phyloP scores from a whole-genome alignment of 1,284 basidiomycete species.

The Cystobasidiaceae sp. region DNA sequence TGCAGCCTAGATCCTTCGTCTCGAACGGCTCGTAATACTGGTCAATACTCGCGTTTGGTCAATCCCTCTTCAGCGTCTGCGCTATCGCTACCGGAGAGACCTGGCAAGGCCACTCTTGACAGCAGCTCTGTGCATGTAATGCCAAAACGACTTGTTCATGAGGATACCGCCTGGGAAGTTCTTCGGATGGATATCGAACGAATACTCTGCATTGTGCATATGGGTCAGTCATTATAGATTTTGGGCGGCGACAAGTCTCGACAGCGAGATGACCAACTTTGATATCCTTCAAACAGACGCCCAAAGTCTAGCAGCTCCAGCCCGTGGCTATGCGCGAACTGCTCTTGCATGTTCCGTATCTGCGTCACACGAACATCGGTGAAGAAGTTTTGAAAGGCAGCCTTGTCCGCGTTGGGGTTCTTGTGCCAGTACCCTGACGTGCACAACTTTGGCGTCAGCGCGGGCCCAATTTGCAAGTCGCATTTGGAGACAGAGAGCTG shows the following conservation, averaged over 20 bases:
- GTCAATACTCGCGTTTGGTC: no score
- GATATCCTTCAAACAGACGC: constrained; percentile 41
- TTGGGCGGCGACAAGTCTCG: background rate
- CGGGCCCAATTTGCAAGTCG: background rate
- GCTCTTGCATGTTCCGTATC: constrained; percentile 41
- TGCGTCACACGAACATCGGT: constrained; percentile 40
- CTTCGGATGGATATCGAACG: constrained; percentile 7
- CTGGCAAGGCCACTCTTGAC: background rate
- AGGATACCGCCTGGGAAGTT: constrained; percentile 9
- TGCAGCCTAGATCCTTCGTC: no score
- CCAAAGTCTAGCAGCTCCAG: constrained; percentile 41
- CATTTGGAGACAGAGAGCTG: background rate
- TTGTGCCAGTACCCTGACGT: constrained; percentile 8
- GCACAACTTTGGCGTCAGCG: background rate
- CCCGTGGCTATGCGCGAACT: constrained; percentile 34
- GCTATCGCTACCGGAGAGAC: background rate
- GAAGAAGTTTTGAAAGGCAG: constrained; percentile 41
- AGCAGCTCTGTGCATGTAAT: constrained; percentile 6
- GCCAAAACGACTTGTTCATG: constrained; percentile 1
- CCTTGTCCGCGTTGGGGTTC: background rate
- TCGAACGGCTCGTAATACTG: no score
- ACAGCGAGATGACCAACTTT: background rate
- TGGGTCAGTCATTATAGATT: background rate
- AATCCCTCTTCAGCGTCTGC: background rate
- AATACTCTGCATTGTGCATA: background rate